Base-by-base conservation (phyloP, 306 rosid genomes). In the Parietaria judaica region DNA sequence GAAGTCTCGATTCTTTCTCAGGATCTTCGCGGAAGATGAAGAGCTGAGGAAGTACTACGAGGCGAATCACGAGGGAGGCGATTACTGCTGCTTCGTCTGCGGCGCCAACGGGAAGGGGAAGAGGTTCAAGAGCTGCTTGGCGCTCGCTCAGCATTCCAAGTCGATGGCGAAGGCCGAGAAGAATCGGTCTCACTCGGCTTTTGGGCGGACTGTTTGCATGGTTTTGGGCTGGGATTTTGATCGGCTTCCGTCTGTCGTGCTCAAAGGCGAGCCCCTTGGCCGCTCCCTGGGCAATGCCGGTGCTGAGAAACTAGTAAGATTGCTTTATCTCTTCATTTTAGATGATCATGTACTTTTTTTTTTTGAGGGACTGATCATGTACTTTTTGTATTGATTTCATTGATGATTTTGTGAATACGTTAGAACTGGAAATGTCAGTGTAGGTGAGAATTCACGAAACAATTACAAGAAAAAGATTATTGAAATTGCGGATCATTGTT, bases 81-180 rank as follows among this genome's bases (percentile, higher is more conserved):
- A 76, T 57, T 89, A 82, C 44, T 78, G 58, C 68, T 89, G 96
- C 65, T 72, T 89, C 72, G 95, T 89, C 62, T 89, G 95, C 63
- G 77, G 78, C 23, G 88, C 80, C 47, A 70, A 74, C 14, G 69
- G 81, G 71, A 81, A 78, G 77, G 51, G 84, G 81, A 88, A 78
- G 74, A 77, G 65, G 70, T 72, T 77, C 49, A 85, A 83, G 81
- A 72, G 69, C 47, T 81, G 96, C 50, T 8, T 5, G 60, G 83
- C 72, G 14, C 79, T 88, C 57, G 68, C 74, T 72, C 94, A 86
- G 17, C 96, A 86, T 66, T 72, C 83, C 0, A 67, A 76, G 65
- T 13, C 83, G 3, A 61, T 81, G 7, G 49, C 65, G 10, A 78
- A 69, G 66, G 76, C 84, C 3, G 66, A 47, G 71, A 81, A 76